Conservation (phyloP, 2,329 filamentous ascomycete genomes). For the Elsinoe necatrix region DNA sequence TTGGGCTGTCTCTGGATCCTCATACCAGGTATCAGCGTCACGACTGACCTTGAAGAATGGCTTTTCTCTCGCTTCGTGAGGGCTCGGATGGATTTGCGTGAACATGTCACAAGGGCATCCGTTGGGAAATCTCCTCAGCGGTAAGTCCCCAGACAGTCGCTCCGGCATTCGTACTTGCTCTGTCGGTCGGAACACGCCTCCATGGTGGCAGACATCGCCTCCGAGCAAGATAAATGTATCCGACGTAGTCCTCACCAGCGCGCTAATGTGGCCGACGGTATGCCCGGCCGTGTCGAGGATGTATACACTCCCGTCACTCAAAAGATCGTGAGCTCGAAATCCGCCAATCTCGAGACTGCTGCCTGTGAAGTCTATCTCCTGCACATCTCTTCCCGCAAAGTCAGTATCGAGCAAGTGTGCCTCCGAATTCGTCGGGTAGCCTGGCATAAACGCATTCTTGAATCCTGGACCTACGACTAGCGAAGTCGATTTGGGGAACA, state of each 20-base stretch:
- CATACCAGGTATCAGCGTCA: slow-evolving; percentile 2
- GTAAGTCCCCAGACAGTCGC: slow-evolving; percentile 16
- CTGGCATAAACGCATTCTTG: slow-evolving; percentile 39
- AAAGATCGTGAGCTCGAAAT: slow-evolving; percentile 37
- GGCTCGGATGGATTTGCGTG: slow-evolving; percentile 17
- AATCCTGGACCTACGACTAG: slow-evolving; percentile 48
- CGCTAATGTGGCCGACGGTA: slow-evolving; percentile 22
- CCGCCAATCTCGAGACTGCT: slow-evolving; percentile 30
- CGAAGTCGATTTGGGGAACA: slow-evolving; percentile 39
- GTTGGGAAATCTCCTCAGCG: slow-evolving; percentile 17
- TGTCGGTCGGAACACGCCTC: slow-evolving; percentile 21
- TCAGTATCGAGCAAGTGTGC: slow-evolving; percentile 17
- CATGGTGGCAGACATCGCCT: slow-evolving; percentile 22
- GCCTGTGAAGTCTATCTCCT: slow-evolving; percentile 20
- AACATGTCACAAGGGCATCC: not conserved
- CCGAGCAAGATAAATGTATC: slow-evolving; percentile 23
- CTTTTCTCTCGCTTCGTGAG: not conserved
- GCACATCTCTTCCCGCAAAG: slow-evolving; percentile 13
- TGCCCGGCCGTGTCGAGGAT: slow-evolving; percentile 30
- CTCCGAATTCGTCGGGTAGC: slow-evolving; percentile 33
- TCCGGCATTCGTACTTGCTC: slow-evolving; percentile 20
- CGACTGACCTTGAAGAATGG: not conserved
- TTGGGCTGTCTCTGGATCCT: slow-evolving; percentile 21
- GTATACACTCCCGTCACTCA: slow-evolving; percentile 36
- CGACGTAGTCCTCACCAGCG: slow-evolving; percentile 21